Evolutionary conservation across 2,329 filamentous ascomycete species (phyloP).

Genomic region (Atkinsonella hypoxylon): DNA sequence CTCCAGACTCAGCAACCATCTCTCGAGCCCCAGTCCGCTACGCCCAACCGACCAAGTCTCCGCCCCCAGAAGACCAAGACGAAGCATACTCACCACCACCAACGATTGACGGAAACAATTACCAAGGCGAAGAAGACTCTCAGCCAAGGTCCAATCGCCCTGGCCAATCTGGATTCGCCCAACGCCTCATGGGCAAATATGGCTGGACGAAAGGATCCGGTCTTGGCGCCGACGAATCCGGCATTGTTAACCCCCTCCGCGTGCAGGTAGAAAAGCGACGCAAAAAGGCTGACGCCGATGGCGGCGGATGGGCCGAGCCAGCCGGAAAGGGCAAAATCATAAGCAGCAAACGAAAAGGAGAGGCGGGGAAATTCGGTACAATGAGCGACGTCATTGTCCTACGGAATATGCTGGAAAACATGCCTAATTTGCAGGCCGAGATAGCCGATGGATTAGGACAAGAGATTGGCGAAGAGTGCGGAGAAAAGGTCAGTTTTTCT

Average conservation of each 20-base stretch:
- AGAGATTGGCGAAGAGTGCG: slow-evolving; percentile 91
- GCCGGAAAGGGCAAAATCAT: slow-evolving; percentile 67
- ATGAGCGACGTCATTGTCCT: slow-evolving; percentile 79
- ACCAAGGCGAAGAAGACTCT: slow-evolving; percentile 21
- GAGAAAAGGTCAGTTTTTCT: slow-evolving; percentile 48
- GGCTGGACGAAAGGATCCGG: slow-evolving; percentile 85
- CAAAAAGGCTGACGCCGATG: slow-evolving; percentile 65
- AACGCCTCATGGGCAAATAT: slow-evolving; percentile 84
- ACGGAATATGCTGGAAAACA: slow-evolving; percentile 72
- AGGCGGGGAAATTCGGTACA: slow-evolving; percentile 45
- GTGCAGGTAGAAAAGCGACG: slow-evolving; percentile 80
- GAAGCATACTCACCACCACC: slow-evolving; percentile 33
- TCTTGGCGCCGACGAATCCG: slow-evolving; percentile 68
- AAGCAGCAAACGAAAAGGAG: slow-evolving; percentile 51
- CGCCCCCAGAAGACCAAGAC: slow-evolving; percentile 25
- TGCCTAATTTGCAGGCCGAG: slow-evolving; percentile 66
- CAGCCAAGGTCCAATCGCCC: slow-evolving; percentile 52
- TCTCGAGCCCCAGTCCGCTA: slow-evolving; percentile 72
- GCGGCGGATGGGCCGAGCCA: slow-evolving; percentile 63
- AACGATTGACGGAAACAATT: slow-evolving; percentile 29
- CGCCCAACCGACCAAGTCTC: slow-evolving; percentile 17
- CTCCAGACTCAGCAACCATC: slow-evolving; percentile 47
- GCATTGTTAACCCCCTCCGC: slow-evolving; percentile 73
- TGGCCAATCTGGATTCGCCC: slow-evolving; percentile 73
- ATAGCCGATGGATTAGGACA: slow-evolving; percentile 68